phyloP scores from a whole-genome alignment of 164 flowering plant genomes.

The grape (Vitis vinifera) region DNA sequence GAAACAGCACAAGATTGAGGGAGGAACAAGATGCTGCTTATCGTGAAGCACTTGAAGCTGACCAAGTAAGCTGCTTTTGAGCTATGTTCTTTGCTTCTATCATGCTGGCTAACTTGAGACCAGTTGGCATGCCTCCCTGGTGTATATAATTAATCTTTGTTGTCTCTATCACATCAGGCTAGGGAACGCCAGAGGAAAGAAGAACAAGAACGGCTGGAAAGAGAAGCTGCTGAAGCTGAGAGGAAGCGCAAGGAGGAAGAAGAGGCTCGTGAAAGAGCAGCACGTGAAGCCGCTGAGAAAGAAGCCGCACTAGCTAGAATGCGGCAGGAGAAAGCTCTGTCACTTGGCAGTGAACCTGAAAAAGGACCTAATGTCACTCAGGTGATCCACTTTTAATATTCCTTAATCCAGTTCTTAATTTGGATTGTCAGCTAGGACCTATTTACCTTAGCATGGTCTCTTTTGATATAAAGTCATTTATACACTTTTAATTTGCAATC shows the following conservation, averaged over 20 bases:
- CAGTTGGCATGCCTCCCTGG: not conserved
- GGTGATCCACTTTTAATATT: constrained; percentile 33
- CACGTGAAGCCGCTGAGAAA: constrained; percentile 86
- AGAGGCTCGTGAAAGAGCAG: constrained; percentile 85
- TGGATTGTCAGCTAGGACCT: too few relatives aligned
- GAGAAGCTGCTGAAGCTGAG: constrained; percentile 97
- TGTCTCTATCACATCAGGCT: constrained; percentile 44
- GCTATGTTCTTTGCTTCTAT: constrained; percentile 1
- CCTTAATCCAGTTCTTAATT: too few relatives aligned
- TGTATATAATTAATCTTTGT: not conserved
- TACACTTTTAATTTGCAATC: too few relatives aligned
- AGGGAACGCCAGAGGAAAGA: constrained; percentile 88
- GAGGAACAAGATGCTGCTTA: constrained; percentile 99
- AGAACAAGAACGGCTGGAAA: constrained; percentile 81
- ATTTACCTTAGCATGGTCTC: too few relatives aligned
- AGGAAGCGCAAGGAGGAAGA: constrained; percentile 86
- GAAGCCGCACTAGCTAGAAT: constrained; percentile 76
- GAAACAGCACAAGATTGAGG: constrained; percentile 70
- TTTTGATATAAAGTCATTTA: too few relatives aligned
- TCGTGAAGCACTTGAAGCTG: constrained; percentile 96
- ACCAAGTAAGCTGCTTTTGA: constrained; percentile 60
- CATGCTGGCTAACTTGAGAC: not conserved
- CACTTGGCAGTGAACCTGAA: constrained; percentile 89
- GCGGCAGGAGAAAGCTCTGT: constrained; percentile 77
- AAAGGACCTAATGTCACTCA: constrained; percentile 92